phyloP scores from a whole-genome alignment of 257 asterid genomes.

The Pogostemon cablin region DNA sequence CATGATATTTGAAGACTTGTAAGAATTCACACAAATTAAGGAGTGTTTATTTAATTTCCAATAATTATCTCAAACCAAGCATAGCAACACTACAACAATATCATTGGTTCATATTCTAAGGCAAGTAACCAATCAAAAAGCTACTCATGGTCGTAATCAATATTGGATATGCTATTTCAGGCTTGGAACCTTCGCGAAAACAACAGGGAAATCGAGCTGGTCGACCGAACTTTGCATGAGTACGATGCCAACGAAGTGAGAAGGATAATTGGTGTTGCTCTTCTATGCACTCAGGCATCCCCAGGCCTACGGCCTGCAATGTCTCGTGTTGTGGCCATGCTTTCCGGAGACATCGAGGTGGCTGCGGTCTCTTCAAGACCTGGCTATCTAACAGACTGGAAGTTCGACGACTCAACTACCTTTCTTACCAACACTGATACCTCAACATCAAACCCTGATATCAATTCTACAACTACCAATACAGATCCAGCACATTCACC shows the following conservation, averaged over 20 bases:
- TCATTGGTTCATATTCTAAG: neutral
- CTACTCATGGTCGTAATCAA: constrained; percentile 9
- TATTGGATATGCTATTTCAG: constrained; percentile 28
- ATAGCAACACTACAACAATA: neutral
- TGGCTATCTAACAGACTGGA: constrained; percentile 65
- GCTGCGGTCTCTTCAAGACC: constrained; percentile 52
- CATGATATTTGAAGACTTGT: too few relatives aligned
- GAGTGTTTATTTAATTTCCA: too few relatives aligned
- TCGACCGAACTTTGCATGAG: constrained; percentile 43
- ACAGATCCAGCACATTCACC: constrained; percentile 37
- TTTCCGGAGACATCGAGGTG: constrained; percentile 64
- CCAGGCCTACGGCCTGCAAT: constrained; percentile 57
- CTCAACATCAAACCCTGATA: constrained; percentile 24
- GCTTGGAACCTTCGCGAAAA: constrained; percentile 57
- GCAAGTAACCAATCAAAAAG: neutral
- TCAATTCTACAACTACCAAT: constrained; percentile 27
- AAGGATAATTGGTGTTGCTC: constrained; percentile 54
- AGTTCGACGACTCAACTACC: constrained; percentile 46
- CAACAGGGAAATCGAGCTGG: constrained; percentile 44
- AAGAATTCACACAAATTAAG: too few relatives aligned
- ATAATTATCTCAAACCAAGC: neutral
- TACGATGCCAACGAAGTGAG: constrained; percentile 46
- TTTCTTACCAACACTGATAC: constrained; percentile 30
- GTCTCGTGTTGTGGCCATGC: constrained; percentile 77
- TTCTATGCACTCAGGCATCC: constrained; percentile 70